These are phyloP conservation scores for Cephaloascus albidus DNA, from an alignment of 805 yeast genomes.

Conservation along the genomic window DNA sequence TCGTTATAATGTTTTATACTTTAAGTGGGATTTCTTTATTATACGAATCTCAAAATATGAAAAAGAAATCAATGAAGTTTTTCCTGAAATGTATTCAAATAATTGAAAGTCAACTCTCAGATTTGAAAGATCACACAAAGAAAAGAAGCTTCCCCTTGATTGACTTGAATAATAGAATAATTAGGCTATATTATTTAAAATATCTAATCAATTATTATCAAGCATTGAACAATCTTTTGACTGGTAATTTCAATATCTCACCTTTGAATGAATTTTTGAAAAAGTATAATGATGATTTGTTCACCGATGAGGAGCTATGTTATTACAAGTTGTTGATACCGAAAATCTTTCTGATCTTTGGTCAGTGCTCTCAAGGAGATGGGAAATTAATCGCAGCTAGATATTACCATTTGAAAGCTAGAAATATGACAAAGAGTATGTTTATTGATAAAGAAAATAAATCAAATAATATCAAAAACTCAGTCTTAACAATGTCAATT, in stretches of 20 bases:
- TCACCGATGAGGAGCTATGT: slow-evolving; percentile 28
- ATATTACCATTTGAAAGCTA: slow-evolving; percentile 25
- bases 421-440: slow-evolving; percentile 9
- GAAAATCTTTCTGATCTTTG: slow-evolving; percentile 28
- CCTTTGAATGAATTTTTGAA: slow-evolving; percentile 21
- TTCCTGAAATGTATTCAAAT: slow-evolving; percentile 24
- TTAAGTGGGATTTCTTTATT: slow-evolving; percentile 31
- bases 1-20: slow-evolving; percentile 28
- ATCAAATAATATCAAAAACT: slow-evolving; percentile 1
- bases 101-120: slow-evolving; percentile 15
- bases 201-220: slow-evolving; percentile 23
- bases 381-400: slow-evolving; percentile 27
- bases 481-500: slow-evolving; percentile 8
- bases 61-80: slow-evolving; percentile 21
- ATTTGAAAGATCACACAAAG: slow-evolving; percentile 1
- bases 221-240: slow-evolving; percentile 23
- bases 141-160: slow-evolving; percentile 8
- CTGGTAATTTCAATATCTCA: slow-evolving; percentile 13
- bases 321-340: slow-evolving; percentile 26
- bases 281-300: slow-evolving; percentile 22
- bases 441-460: slow-evolving; percentile 1
- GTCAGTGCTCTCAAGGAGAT: slow-evolving; percentile 23
- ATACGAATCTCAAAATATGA: slow-evolving; percentile 22
- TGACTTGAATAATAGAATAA: slow-evolving; percentile 12
- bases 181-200: slow-evolving; percentile 19